These are phyloP conservation scores for Vigna radiata DNA, from an alignment of 306 rosid species.

Conservation along the genomic window DNA sequence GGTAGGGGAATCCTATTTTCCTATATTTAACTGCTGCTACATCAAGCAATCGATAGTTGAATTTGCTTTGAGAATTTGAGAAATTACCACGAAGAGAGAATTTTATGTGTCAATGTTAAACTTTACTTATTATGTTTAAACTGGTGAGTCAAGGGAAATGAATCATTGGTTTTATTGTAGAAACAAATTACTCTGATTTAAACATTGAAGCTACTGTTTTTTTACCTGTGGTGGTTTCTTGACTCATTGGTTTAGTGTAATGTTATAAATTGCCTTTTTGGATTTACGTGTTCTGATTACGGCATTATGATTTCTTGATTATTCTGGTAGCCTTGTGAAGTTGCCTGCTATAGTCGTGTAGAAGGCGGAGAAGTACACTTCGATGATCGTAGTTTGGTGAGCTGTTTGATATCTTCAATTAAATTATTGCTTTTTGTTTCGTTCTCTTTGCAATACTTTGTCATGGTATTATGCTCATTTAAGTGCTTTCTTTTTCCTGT, in stretches of 20 bases:
- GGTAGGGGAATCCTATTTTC: slow-evolving; percentile 44
- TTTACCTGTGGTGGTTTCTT: slow-evolving; percentile 12
- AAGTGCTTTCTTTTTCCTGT: slow-evolving; percentile 36
- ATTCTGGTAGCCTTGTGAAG: slow-evolving; percentile 76
- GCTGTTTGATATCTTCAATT: slow-evolving; percentile 26
- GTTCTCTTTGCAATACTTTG: slow-evolving; percentile 10
- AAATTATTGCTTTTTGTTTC: not conserved
- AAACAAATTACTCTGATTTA: slow-evolving; percentile 23
- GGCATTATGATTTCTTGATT: slow-evolving; percentile 34
- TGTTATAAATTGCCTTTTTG: slow-evolving; percentile 16
- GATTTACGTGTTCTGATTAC: slow-evolving; percentile 18
- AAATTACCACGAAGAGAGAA: slow-evolving; percentile 3
- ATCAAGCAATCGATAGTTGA: slow-evolving; percentile 26
- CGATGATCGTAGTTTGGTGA: slow-evolving; percentile 88
- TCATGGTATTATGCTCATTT: slow-evolving; percentile 17
- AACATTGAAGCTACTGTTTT: slow-evolving; percentile 31
- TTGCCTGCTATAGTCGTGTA: slow-evolving; percentile 87
- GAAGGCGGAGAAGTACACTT: slow-evolving; percentile 90
- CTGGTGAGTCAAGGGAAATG: slow-evolving; percentile 13
- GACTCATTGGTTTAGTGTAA: not conserved
- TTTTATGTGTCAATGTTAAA: slow-evolving; percentile 11
- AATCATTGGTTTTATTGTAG: slow-evolving; percentile 7
- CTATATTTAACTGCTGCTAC: slow-evolving; percentile 14
- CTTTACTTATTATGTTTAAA: not conserved
- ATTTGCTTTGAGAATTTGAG: slow-evolving; percentile 20